Base-by-base conservation (phyloP, 129 eudicot genomes). In the Pseudognaphalium luteoalbum region DNA sequence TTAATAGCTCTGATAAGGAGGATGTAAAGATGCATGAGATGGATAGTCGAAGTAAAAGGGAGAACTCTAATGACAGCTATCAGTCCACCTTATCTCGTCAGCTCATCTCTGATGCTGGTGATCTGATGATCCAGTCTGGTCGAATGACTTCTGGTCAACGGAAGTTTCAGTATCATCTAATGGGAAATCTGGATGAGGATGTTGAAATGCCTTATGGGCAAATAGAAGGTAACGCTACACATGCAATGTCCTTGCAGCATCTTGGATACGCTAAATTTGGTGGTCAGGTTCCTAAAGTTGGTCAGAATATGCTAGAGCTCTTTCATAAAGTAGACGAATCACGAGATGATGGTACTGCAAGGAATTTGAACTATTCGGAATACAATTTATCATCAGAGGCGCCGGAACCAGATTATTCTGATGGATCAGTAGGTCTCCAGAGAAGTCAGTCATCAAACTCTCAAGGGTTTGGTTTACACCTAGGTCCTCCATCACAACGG, bases 321-420 rank as follows among this genome's bases (percentile, higher is more conserved):
- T 92, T 93, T 80, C 90, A 86, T 80, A 88, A 93, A 80, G 95
- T 86, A 69, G 98, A 93, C 63, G 92, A 89, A 81, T 88, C 94
- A 19, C 71, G 78, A 78, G 88, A 88, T 8, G 86, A 81, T 62
- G 84, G 85, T 62, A 39, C 34, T 4, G 6, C 42, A 76, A 73
- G 70, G 63, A 83, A 79, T 50, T 56, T 73, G 7, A 81, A 70
- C 69, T 70, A 85, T 9, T 66, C 81, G 35, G 90, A 84, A 37
- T 74, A 47, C 33, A 88, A 84, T 76, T 65, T 72, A 14, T 83
- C 86, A 42, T 82, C 93, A 60, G 88, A 85, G 60, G 81, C 70
- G 4, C 85, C 88, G 32, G 87, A 80, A 44, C 52, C 52, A 59
- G 90, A 85, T 68, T 79, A 78, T 19, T 80, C 86, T 68, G 93